These are phyloP conservation scores for Tetracladium marchalianum DNA, from an alignment of 495 filamentous ascomycete genomes.

Conservation along the genomic window DNA sequence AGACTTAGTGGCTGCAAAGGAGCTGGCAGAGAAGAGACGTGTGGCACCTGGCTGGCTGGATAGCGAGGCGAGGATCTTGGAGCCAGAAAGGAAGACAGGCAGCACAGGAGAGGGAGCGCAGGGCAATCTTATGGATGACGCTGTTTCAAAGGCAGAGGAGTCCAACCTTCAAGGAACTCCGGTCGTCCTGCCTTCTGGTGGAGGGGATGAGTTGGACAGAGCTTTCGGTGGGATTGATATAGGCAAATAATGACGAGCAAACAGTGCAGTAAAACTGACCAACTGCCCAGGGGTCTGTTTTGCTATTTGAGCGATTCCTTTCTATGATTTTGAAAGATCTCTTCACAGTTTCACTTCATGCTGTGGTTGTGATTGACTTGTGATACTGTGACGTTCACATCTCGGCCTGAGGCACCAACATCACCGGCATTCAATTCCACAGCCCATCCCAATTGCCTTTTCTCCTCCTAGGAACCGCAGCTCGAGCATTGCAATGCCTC, in stretches of 20 bases:
- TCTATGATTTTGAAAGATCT: background rate
- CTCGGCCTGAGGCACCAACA: constrained; percentile 1
- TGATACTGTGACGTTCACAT: background rate
- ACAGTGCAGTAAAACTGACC: too few relatives aligned
- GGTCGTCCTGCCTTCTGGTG: constrained; percentile 25
- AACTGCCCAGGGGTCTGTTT: too few relatives aligned
- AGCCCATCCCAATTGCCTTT: background rate
- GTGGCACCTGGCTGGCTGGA: constrained; percentile 94
- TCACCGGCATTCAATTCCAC: background rate
- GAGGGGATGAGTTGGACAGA: constrained; percentile 75
- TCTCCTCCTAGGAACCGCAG: background rate
- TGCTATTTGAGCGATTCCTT: too few relatives aligned
- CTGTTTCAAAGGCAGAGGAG: constrained; percentile 35
- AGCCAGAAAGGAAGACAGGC: constrained; percentile 48
- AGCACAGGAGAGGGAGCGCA: constrained; percentile 1
- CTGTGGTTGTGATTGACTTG: background rate
- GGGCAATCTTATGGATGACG: constrained; percentile 26
- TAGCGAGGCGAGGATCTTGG: constrained; percentile 71
- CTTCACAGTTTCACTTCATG: background rate
- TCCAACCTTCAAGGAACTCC: constrained; percentile 10
- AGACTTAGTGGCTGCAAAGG: constrained; percentile 57
- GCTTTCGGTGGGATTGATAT: constrained; percentile 67
- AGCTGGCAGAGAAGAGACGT: constrained; percentile 84
- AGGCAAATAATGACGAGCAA: constrained; percentile 10
- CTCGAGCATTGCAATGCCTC: constrained; percentile 19